Percentiles rank a stretch among this genome's conserved stretches.
phyloP scores from a whole-genome alignment of 805 yeast genomes.

The Candida bentonensis region DNA sequence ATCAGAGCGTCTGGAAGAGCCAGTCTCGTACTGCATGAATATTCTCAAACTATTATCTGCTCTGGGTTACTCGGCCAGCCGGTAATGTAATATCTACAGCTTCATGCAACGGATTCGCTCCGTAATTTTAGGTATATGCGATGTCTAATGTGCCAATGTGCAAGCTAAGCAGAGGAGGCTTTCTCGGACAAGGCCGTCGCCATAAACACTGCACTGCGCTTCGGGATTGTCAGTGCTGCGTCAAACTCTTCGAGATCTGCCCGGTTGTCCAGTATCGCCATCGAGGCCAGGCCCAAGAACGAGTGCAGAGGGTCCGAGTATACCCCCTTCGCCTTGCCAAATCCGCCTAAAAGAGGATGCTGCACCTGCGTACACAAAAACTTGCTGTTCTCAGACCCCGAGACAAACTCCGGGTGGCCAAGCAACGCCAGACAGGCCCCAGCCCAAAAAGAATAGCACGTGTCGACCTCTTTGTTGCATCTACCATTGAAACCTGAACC shows the following conservation, averaged over 20 bases:
- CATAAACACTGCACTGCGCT: constrained; percentile 8
- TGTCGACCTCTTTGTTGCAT: constrained; percentile 63
- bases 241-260: constrained; percentile 12
- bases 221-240: constrained; percentile 19
- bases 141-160: no score
- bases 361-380: constrained; percentile 48
- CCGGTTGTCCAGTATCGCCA: constrained; percentile 20
- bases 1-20: no score
- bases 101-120: no score
- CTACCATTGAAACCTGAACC: constrained; percentile 84
- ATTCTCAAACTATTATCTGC: no score
- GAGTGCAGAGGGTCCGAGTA: constrained; percentile 47
- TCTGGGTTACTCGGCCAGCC: no score
- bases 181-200: no score
- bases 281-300: constrained; percentile 34
- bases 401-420: constrained; percentile 20
- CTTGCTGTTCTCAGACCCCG: constrained; percentile 21
- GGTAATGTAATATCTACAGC: no score
- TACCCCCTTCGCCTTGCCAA: constrained; percentile 41
- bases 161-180: no score
- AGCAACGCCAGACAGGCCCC: constrained; percentile 41
- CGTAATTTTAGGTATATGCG: no score
- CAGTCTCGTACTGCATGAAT: no score
- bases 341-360: constrained; percentile 53
- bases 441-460: constrained; percentile 78